These are phyloP conservation scores for Carex kokanica DNA, from an alignment of 176 grass and related monocot genomes.

Conservation along the genomic window DNA sequence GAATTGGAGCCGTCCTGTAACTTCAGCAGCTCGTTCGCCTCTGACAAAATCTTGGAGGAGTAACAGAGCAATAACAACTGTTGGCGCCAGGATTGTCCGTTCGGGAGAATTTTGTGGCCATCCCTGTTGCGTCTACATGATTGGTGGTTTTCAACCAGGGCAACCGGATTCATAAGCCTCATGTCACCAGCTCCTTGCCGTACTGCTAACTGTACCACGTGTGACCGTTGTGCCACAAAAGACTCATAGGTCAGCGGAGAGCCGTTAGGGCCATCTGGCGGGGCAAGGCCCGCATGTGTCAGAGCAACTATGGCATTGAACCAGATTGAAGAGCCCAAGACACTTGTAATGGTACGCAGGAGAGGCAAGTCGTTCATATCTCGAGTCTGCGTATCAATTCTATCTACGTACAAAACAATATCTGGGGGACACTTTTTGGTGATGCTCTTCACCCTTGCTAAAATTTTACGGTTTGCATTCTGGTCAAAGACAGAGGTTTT, in stretches of 20 bases:
- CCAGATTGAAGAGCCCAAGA: slow-evolving; percentile 89
- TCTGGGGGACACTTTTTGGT: slow-evolving; percentile 86
- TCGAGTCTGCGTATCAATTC: slow-evolving; percentile 59
- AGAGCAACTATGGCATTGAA: slow-evolving; percentile 84
- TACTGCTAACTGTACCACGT: slow-evolving; percentile 81
- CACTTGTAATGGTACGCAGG: slow-evolving; percentile 65
- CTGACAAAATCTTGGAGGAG: slow-evolving; percentile 93
- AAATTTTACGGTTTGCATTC: slow-evolving; percentile 68
- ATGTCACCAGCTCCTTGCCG: slow-evolving; percentile 80
- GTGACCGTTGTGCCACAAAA: slow-evolving; percentile 76
- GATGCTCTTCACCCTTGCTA: slow-evolving; percentile 65
- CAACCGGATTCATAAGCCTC: slow-evolving; percentile 81
- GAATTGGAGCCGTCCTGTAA: slow-evolving; percentile 61
- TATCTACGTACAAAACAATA: slow-evolving; percentile 88
- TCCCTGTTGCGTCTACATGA: slow-evolving; percentile 71
- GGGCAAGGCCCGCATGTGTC: slow-evolving; percentile 88
- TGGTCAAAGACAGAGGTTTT: slow-evolving; percentile 73
- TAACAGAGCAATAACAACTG: slow-evolving; percentile 83
- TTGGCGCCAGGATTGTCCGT: slow-evolving; percentile 79
- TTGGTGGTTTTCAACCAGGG: slow-evolving; percentile 91
- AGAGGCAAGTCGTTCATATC: slow-evolving; percentile 90
- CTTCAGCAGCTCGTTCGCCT: slow-evolving; percentile 76
- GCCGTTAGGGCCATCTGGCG: slow-evolving; percentile 78
- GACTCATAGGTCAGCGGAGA: slow-evolving; percentile 80
- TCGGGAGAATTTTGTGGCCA: slow-evolving; percentile 71